A percentile compares a stretch with the other conserved stretches of the same genome.
Conservation (phyloP, 2,329 filamentous ascomycete species). For the Fusarium multiceps region DNA sequence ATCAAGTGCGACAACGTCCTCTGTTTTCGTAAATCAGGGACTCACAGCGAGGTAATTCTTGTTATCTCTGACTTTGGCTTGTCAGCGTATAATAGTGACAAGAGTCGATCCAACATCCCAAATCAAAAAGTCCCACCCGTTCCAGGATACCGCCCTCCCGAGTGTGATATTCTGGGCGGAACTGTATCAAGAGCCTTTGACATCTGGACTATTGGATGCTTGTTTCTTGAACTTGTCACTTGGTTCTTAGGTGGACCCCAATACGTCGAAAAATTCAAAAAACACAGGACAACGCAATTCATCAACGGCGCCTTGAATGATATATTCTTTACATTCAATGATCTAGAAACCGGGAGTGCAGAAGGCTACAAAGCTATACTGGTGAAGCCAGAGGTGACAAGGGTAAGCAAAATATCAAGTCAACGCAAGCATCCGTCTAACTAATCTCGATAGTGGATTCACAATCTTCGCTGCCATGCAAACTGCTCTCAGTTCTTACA, state of each 20-base stretch:
- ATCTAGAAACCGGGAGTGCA: too few species aligned
- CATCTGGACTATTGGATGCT: slow-evolving; percentile 20
- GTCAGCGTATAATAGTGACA: neutral
- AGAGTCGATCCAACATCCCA: slow-evolving; percentile 26
- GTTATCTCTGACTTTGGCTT: slow-evolving; percentile 19
- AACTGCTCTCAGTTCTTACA: slow-evolving; percentile 6
- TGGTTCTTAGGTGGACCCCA: slow-evolving; percentile 17
- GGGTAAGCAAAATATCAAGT: too few species aligned
- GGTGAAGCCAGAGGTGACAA: slow-evolving; percentile 15
- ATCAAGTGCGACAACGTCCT: slow-evolving; percentile 26
- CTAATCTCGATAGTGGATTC: slow-evolving; percentile 3
- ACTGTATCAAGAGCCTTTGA: slow-evolving; percentile 18
- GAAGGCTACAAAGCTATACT: neutral
- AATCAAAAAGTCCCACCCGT: neutral
- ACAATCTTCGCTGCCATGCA: neutral
- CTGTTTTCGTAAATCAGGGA: neutral
- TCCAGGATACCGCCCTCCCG: slow-evolving; percentile 10
- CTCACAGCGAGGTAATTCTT: neutral
- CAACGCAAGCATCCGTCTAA: too few species aligned
- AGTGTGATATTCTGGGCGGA: slow-evolving; percentile 13
- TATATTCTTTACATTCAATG: slow-evolving; percentile 10
- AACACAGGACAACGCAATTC: neutral
- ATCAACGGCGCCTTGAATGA: neutral
- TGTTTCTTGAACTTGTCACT: slow-evolving; percentile 18
- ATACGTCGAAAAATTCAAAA: accelerated